Conservation (phyloP, 345 rosid genomes). For the Pistacia vera region DNA sequence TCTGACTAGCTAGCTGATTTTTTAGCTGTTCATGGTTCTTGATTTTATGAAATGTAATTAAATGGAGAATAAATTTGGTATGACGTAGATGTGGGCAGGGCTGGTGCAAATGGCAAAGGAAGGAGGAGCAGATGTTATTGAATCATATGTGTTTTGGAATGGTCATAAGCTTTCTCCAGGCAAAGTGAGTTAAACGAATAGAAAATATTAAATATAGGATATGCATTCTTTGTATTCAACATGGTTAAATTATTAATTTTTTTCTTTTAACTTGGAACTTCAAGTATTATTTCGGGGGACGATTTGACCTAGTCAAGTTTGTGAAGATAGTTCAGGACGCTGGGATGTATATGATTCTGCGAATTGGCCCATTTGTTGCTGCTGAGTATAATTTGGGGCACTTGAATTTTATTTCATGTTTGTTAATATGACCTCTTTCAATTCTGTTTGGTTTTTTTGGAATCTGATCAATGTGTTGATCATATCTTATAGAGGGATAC, state of each 20-base stretch:
- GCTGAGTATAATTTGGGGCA: slow-evolving; percentile 98
- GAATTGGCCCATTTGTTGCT: slow-evolving; percentile 92
- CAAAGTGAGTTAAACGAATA: slow-evolving; percentile 43
- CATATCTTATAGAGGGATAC: slow-evolving; percentile 63
- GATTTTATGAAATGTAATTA: background rate
- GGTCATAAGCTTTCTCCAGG: slow-evolving; percentile 83
- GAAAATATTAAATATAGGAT: background rate
- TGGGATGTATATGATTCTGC: slow-evolving; percentile 85
- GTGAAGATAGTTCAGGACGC: slow-evolving; percentile 83
- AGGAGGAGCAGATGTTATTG: slow-evolving; percentile 81
- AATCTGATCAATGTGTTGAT: background rate
- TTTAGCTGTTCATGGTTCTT: background rate
- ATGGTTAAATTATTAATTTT: background rate
- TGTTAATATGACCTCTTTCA: background rate
- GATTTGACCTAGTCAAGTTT: slow-evolving; percentile 89
- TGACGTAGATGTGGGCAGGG: slow-evolving; percentile 84
- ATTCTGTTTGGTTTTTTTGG: background rate
- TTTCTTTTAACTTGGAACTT: slow-evolving; percentile 12
- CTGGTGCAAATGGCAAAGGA: slow-evolving; percentile 84
- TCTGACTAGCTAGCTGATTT: background rate
- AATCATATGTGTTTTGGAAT: slow-evolving; percentile 95
- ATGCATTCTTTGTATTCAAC: background rate
- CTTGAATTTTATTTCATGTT: background rate
- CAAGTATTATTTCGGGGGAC: slow-evolving; percentile 77
- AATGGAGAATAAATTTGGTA: slow-evolving; percentile 12